A percentile compares a stretch with the other conserved stretches of the same genome.
phyloP scores from a whole-genome alignment of 345 rosid genomes.

The Ailanthus altissimus region DNA sequence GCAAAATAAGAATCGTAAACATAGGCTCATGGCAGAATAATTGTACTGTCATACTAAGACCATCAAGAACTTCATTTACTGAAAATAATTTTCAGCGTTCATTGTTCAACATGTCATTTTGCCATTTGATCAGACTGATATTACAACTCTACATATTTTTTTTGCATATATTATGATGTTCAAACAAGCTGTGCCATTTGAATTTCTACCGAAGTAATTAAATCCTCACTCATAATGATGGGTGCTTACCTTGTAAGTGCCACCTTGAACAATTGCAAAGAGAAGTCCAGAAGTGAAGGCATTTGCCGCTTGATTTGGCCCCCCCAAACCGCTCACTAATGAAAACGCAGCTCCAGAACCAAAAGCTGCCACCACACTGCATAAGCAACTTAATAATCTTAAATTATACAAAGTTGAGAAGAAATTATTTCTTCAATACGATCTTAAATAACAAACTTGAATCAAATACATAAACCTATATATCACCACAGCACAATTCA shows the following conservation, averaged over 20 bases:
- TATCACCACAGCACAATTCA: not conserved
- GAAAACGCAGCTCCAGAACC: conserved; percentile 91
- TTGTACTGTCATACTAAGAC: not conserved
- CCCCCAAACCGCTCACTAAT: conserved; percentile 79
- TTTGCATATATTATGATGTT: not conserved
- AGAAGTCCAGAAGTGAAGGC: conserved; percentile 76
- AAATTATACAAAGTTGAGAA: not conserved
- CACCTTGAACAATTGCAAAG: conserved; percentile 84
- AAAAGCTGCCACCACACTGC: conserved; percentile 95
- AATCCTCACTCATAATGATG: not conserved
- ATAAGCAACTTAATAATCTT: conserved; percentile 14
- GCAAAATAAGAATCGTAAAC: not conserved
- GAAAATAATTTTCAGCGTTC: conserved; percentile 3
- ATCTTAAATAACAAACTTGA: conserved; percentile 4
- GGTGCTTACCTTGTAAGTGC: conserved; percentile 68
- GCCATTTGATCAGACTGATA: not conserved
- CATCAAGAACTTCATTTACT: not conserved
- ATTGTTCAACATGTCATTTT: conserved; percentile 8
- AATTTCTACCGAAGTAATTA: not conserved
- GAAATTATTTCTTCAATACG: not conserved
- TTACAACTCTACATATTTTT: not conserved
- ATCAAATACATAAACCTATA: conserved; percentile 1
- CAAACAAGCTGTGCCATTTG: conserved; percentile 6
- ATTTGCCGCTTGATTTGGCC: conserved; percentile 66
- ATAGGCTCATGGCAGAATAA: not conserved